phyloP scores from a whole-genome alignment of 2,329 filamentous ascomycete genomes.

The Fusarium pseudograminearum region DNA sequence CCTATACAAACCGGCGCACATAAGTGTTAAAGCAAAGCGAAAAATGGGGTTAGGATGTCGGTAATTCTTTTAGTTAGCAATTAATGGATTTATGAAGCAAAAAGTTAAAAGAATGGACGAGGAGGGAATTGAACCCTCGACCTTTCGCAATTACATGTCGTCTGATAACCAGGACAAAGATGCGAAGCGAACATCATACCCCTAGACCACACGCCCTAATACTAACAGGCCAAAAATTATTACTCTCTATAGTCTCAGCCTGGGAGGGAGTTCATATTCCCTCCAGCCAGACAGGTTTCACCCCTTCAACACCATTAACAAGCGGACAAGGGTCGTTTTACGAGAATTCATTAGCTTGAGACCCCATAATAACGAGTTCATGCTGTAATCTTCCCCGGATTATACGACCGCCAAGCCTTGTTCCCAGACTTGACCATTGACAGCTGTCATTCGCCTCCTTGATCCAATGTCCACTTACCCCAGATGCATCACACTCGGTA shows the following conservation, averaged over 20 bases:
- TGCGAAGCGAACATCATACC: constrained; percentile 35
- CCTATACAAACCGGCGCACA: neutral
- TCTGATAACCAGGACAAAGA: neutral
- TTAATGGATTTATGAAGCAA: neutral
- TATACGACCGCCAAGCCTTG: neutral
- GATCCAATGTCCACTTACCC: neutral
- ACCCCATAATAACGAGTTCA: neutral
- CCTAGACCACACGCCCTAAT: constrained; percentile 26
- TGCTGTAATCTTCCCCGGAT: neutral
- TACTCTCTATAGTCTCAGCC: neutral
- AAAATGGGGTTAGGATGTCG: neutral
- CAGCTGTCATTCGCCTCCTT: neutral
- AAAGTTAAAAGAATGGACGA: constrained; percentile 1
- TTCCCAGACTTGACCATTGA: neutral
- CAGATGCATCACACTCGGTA: constrained; percentile 11
- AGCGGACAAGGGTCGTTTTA: neutral
- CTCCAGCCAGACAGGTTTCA: too few species aligned
- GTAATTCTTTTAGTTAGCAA: neutral
- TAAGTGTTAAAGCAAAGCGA: neutral
- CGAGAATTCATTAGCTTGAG: neutral
- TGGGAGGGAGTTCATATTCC: too few species aligned
- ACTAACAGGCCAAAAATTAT: neutral
- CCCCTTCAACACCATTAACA: neutral
- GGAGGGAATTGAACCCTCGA: constrained; percentile 32
- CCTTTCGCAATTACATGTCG: constrained; percentile 17